These are phyloP conservation scores for Paratrimastix pyriformis DNA, from an alignment of 78 protist genomes.

Conservation along the genomic window DNA sequence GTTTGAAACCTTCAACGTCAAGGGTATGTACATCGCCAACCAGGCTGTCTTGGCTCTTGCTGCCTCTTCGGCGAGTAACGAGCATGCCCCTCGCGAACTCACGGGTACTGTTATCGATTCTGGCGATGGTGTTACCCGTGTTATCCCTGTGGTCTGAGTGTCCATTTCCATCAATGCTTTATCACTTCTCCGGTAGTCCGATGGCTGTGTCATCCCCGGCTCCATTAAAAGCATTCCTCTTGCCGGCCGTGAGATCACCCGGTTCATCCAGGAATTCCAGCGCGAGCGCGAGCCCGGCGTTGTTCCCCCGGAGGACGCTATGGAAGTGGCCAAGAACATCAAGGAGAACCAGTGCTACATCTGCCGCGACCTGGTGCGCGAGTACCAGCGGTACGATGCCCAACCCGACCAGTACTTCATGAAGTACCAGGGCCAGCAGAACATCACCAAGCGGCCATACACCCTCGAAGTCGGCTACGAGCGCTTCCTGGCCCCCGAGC, in stretches of 20 bases:
- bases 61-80: slow-evolving; percentile 69
- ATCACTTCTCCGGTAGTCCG: slow-evolving; percentile 25
- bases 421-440: slow-evolving; percentile 6
- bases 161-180: neutral
- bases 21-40: slow-evolving; percentile 95
- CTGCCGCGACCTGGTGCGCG: slow-evolving; percentile 85
- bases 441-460: slow-evolving; percentile 46
- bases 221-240: slow-evolving; percentile 91
- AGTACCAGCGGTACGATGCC: slow-evolving; percentile 79
- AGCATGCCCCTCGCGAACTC: slow-evolving; percentile 39
- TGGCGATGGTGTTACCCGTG: slow-evolving; percentile 98
- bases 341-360: slow-evolving; percentile 82
- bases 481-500: slow-evolving; percentile 98
- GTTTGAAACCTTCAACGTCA: slow-evolving; percentile 98
- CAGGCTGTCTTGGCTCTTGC: slow-evolving; percentile 97
- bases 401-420: slow-evolving; percentile 72
- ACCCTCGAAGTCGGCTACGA: slow-evolving; percentile 91
- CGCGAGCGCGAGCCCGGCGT: slow-evolving; percentile 84
- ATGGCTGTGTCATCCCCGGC: slow-evolving; percentile 91
- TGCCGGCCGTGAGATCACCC: slow-evolving; percentile 94
- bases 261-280: slow-evolving; percentile 81
- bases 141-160: slow-evolving; percentile 91
- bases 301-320: slow-evolving; percentile 84
- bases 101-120: slow-evolving; percentile 98
- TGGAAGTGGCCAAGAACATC: slow-evolving; percentile 46